Conservation (phyloP, 768 basidiomycete genomes). For the Pseudohyphozyma bogoriensis region DNA sequence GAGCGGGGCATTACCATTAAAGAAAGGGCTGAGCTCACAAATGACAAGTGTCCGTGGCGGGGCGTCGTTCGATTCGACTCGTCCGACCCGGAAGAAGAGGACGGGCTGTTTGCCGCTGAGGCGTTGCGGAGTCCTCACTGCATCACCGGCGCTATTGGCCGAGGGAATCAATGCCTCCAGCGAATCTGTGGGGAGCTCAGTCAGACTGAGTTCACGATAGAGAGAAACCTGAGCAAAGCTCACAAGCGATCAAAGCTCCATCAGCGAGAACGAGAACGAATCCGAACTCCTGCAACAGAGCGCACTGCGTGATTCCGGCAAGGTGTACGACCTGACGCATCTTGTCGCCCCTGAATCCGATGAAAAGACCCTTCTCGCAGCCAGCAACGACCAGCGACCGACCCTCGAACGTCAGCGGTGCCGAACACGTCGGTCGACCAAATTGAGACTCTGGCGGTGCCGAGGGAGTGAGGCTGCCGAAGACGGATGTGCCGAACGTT, state of each 20-base stretch:
- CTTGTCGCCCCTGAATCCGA: constrained; percentile 82
- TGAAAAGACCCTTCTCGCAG: constrained; percentile 92
- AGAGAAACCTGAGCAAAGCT: not conserved
- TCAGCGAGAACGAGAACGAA: constrained; percentile 88
- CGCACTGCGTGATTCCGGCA: constrained; percentile 87
- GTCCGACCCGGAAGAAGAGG: constrained; percentile 89
- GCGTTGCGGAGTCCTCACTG: constrained; percentile 69
- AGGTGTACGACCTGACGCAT: constrained; percentile 88
- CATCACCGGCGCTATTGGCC: constrained; percentile 46
- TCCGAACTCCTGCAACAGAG: constrained; percentile 90
- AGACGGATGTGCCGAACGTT: constrained; percentile 18
- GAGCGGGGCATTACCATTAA: not conserved
- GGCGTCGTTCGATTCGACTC: constrained; percentile 56
- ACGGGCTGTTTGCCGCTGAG: constrained; percentile 84
- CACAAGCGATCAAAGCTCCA: constrained; percentile 65
- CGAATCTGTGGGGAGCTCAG: constrained; percentile 47
- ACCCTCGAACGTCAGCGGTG: constrained; percentile 73
- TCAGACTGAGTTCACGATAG: not conserved
- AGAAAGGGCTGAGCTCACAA: constrained; percentile 34
- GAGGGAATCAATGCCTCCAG: constrained; percentile 94
- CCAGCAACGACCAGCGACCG: constrained; percentile 83
- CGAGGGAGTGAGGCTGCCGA: constrained; percentile 9
- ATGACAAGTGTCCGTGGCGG: constrained; percentile 66
- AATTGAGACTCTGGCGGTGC: constrained; percentile 1
- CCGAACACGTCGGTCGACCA: constrained; percentile 72